Conservation (phyloP, 495 filamentous ascomycete genomes). For the Aspergillus saccharolyticus region DNA sequence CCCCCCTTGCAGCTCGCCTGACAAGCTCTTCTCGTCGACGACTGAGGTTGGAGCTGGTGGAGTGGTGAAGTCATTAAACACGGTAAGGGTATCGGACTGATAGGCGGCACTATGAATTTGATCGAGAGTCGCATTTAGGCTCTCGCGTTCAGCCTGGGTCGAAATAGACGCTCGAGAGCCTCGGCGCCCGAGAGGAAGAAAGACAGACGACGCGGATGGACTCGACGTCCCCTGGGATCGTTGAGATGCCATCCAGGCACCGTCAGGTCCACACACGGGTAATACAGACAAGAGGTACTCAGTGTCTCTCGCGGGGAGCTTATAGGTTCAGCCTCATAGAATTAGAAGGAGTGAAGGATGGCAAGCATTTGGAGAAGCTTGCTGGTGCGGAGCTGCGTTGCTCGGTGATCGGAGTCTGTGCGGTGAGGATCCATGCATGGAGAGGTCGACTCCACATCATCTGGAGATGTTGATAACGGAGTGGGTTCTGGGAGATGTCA, state of each 20-base stretch:
- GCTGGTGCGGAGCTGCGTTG: conserved; percentile 15
- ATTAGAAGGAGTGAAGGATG: conserved; percentile 9
- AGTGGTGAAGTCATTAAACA: conserved; percentile 76
- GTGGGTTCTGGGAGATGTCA: neutral
- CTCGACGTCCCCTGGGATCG: conserved; percentile 35
- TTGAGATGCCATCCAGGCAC: conserved; percentile 35
- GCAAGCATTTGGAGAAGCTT: conserved; percentile 15
- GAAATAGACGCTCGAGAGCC: conserved; percentile 63
- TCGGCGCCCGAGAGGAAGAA: conserved; percentile 40
- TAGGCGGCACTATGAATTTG: conserved; percentile 80
- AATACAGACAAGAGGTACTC: neutral
- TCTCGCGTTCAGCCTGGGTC: conserved; percentile 62
- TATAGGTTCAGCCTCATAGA: conserved; percentile 16
- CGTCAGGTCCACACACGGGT: neutral
- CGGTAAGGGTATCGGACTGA: conserved; percentile 72
- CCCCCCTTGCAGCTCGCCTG: conserved; percentile 73
- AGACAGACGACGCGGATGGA: conserved; percentile 40
- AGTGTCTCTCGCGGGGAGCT: neutral
- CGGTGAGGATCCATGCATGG: conserved; percentile 15
- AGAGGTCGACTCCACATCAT: conserved; percentile 15
- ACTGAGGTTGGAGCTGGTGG: conserved; percentile 45
- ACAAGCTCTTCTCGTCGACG: conserved; percentile 60
- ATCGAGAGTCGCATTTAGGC: conserved; percentile 68
- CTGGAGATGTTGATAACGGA: neutral
- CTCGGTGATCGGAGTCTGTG: conserved; percentile 13